Base-by-base conservation (phyloP, 164 flowering plant genomes). In the Cinnamomum chago region DNA sequence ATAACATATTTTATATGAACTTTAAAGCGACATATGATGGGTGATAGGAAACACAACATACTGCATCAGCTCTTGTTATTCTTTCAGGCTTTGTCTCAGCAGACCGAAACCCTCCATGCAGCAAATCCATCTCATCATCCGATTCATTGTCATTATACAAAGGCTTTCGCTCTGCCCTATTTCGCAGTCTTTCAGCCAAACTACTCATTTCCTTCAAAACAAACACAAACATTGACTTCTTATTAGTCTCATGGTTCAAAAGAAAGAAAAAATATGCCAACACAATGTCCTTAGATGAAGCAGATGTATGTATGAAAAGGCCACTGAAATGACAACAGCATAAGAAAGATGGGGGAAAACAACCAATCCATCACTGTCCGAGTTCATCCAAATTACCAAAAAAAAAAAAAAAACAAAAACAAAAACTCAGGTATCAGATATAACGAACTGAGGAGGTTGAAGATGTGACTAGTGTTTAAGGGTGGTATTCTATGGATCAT, bases 181-280 rank as follows among this genome's bases (percentile, higher is more conserved):
- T 87, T 14, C 98, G 97, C 13, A 96, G 92, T 84, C 99, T 88
- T 85, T 94, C 99, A 35, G 88, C 98, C 86, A 94, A 85, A 79
- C 99, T 96, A 83, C 92, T 86, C 99, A 96, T 94, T 64, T 72
- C 80, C 83, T 82, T 58, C 77, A 75, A 62, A 75, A 4, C 9
- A 58, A 40, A 20, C 5, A 9, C 20, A 12, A 22, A 68, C 40
- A 67, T 27, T 10, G 10, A 28, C 10, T 17, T 28, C n/a, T 15
- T 28, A 13, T 28, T 30, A 40, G 47, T 40, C 69, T 35, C 15
- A 55, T 55, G 17, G 20, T 55, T 55, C 3, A 55, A 55, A 55
- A 14, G n/a, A 55, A 15, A 55, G 20, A 14, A 55, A 14, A 12
- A 14, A 55, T 13, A 18, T 12, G 60, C 60, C 15, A 55, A 55